These are phyloP conservation scores for Colletotrichum eleusines DNA, from an alignment of 2,329 filamentous ascomycete species.

Conservation along the genomic window DNA sequence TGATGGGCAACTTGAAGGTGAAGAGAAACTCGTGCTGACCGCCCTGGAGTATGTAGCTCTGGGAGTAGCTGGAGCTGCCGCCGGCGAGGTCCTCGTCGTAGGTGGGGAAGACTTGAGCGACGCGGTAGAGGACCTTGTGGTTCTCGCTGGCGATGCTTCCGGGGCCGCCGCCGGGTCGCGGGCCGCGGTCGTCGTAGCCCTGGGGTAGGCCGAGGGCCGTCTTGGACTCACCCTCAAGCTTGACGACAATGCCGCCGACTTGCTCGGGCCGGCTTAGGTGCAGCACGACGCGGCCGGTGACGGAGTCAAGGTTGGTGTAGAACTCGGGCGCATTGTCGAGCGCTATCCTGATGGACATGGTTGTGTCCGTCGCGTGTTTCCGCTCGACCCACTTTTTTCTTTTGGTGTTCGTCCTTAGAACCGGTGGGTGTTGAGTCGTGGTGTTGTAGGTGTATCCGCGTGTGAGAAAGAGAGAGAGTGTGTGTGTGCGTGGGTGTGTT, in stretches of 20 bases:
- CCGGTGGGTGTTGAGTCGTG: constrained; percentile 3
- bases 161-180: constrained; percentile 53
- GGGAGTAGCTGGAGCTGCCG: constrained; percentile 54
- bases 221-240: constrained; percentile 83
- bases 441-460: neutral
- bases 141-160: constrained; percentile 66
- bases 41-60: constrained; percentile 70
- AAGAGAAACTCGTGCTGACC: constrained; percentile 84
- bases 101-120: constrained; percentile 79
- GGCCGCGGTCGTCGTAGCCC: constrained; percentile 51
- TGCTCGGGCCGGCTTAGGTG: constrained; percentile 74
- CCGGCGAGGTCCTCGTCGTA: constrained; percentile 57
- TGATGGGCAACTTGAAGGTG: constrained; percentile 81
- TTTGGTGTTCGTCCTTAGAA: constrained; percentile 4
- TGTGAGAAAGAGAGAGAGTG: neutral
- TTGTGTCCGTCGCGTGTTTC: constrained; percentile 43
- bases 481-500: neutral
- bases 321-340: constrained; percentile 76
- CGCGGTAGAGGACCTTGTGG: constrained; percentile 81
- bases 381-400: constrained; percentile 35
- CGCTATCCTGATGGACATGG: constrained; percentile 75
- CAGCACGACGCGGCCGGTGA: constrained; percentile 72
- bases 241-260: constrained; percentile 80
- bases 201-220: constrained; percentile 71
- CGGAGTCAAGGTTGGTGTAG: constrained; percentile 83